Percentiles rank a stretch among this genome's conserved stretches.
phyloP scores from a whole-genome alignment of 2,329 filamentous ascomycete genomes.

The Alternaria rosae region DNA sequence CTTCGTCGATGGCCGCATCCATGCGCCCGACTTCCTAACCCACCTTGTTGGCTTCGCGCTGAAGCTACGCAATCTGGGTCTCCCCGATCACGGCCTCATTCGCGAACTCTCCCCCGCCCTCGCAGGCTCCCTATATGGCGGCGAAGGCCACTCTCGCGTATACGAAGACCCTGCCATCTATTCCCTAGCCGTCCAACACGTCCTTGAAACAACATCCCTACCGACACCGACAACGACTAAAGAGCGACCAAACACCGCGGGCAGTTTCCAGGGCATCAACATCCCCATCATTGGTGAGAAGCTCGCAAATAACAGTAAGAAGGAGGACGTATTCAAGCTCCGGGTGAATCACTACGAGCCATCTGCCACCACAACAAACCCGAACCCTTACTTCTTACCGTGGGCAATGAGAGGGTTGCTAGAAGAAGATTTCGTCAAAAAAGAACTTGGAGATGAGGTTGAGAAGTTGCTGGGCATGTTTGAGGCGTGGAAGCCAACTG shows the following conservation, averaged over 20 bases:
- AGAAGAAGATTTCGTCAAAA: slow-evolving; percentile 90
- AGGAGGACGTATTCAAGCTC: slow-evolving; percentile 35
- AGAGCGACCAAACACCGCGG: slow-evolving; percentile 30
- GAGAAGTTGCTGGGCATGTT: slow-evolving; percentile 83
- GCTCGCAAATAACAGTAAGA: slow-evolving; percentile 13
- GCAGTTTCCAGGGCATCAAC: slow-evolving; percentile 39
- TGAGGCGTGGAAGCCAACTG: slow-evolving; percentile 89
- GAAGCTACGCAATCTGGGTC: slow-evolving; percentile 90
- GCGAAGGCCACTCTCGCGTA: slow-evolving; percentile 90
- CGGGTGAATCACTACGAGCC: slow-evolving; percentile 45
- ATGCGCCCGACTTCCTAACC: slow-evolving; percentile 91
- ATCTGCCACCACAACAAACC: slow-evolving; percentile 43
- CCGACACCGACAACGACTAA: slow-evolving; percentile 30
- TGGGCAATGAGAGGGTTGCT: slow-evolving; percentile 95
- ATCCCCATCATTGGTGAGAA: slow-evolving; percentile 42
- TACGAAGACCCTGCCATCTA: slow-evolving; percentile 92
- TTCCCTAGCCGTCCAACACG: slow-evolving; percentile 61
- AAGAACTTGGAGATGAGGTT: slow-evolving; percentile 78
- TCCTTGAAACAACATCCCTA: slow-evolving; percentile 56
- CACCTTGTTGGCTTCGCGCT: slow-evolving; percentile 92
- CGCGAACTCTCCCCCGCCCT: slow-evolving; percentile 87
- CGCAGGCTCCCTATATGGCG: slow-evolving; percentile 88
- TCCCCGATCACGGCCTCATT: slow-evolving; percentile 91
- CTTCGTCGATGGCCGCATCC: slow-evolving; percentile 91
- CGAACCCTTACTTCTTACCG: slow-evolving; percentile 89